Conservation (phyloP, 805 yeast genomes). For the Yamadazyma nakazawae region DNA sequence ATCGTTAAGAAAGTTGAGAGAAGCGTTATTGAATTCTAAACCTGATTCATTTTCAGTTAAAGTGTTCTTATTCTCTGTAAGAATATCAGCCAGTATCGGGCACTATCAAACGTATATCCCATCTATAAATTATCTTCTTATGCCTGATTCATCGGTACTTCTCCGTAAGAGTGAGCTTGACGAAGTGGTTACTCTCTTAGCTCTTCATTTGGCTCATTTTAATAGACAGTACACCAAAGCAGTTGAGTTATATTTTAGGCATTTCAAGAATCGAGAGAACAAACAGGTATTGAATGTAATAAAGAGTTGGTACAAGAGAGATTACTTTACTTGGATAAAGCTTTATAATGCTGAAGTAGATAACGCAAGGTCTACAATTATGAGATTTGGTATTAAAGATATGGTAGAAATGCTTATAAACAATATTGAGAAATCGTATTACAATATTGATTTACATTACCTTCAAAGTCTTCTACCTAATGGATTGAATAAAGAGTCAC, state of each 20-base stretch:
- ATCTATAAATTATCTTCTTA: constrained; percentile 38
- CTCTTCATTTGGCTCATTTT: constrained; percentile 46
- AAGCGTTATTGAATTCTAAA: constrained; percentile 43
- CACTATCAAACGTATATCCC: constrained; percentile 57
- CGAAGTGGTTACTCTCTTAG: constrained; percentile 41
- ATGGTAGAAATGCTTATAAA: constrained; percentile 31
- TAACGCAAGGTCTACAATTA: constrained; percentile 29
- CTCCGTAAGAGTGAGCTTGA: constrained; percentile 29
- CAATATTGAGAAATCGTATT: constrained; percentile 32
- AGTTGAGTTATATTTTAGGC: constrained; percentile 25
- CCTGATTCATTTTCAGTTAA: constrained; percentile 38
- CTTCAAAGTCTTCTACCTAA: constrained; percentile 24
- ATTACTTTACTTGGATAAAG: constrained; percentile 29
- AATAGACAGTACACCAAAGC: constrained; percentile 31
- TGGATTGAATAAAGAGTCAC: constrained; percentile 17
- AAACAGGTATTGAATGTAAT: constrained; percentile 16
- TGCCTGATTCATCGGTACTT: constrained; percentile 3
- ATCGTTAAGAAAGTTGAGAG: constrained; percentile 50
- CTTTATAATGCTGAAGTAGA: constrained; percentile 32
- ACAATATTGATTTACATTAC: constrained; percentile 25
- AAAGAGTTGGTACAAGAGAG: constrained; percentile 26
- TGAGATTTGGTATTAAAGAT: constrained; percentile 40
- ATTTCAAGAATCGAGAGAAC: constrained; percentile 19
- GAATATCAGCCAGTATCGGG: constrained; percentile 44
- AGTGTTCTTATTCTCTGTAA: constrained; percentile 48